Conservation (phyloP, 371 early-diverging fungal genomes). For the Rhizopus sp. region DNA sequence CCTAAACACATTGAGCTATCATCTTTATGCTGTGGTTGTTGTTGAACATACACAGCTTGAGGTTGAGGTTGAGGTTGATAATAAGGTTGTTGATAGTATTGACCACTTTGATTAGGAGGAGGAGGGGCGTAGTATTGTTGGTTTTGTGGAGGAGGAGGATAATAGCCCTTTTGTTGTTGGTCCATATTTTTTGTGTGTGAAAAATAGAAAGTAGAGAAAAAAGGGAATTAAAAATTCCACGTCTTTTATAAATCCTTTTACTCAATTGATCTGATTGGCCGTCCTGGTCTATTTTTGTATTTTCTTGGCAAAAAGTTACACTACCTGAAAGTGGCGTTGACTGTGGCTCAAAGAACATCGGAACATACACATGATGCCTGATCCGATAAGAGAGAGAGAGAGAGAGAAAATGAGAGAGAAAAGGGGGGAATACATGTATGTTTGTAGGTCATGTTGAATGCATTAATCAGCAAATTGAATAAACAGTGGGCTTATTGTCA, state of each 20-base stretch:
- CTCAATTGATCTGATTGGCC: slow-evolving; percentile 60
- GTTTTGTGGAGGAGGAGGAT: slow-evolving; percentile 2
- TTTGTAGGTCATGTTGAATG: not conserved
- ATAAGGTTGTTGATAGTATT: slow-evolving; percentile 46
- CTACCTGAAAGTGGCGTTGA: not conserved
- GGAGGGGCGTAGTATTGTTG: slow-evolving; percentile 34
- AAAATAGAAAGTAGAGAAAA: not conserved
- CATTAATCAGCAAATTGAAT: not conserved
- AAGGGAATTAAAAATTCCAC: not conserved
- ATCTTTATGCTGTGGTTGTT: slow-evolving; percentile 26
- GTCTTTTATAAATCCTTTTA: not conserved
- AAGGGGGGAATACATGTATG: not conserved
- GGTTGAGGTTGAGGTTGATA: slow-evolving; percentile 27
- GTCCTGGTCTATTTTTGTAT: too few relatives aligned
- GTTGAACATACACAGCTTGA: slow-evolving; percentile 34
- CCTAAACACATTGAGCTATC: slow-evolving; percentile 39
- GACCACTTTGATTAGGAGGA: slow-evolving; percentile 93
- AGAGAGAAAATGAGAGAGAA: too few relatives aligned
- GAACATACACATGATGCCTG: too few relatives aligned
- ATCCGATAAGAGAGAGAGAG: not conserved
- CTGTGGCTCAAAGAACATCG: not conserved
- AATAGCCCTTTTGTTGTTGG: not conserved
- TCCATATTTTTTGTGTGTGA: not conserved
- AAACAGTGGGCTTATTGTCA: too few relatives aligned
- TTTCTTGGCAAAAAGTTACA: slow-evolving; percentile 36